Percentiles rank a stretch among this genome's conserved stretches.
Evolutionary conservation across 192 early-diverging fungal genomes (phyloP).

Genomic region (Umbelopsis sp.): DNA sequence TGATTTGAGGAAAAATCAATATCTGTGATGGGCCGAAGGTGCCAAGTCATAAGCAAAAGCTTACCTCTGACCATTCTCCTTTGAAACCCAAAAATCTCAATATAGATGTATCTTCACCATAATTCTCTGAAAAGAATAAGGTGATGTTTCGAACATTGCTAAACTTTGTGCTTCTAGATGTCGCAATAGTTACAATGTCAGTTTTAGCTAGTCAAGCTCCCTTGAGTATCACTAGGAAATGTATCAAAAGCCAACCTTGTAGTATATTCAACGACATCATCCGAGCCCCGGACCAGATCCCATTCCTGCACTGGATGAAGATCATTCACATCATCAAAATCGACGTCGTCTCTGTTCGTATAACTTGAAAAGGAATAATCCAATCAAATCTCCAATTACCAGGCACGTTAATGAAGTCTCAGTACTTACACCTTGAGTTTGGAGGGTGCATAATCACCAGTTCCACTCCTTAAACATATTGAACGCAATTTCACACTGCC

Average conservation of each 20-base stretch:
- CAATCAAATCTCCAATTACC: background rate
- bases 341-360: constrained; percentile 87
- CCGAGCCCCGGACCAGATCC: constrained; percentile 65
- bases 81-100: constrained; percentile 88
- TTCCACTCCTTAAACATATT: constrained; percentile 75
- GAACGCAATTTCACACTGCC: constrained; percentile 89
- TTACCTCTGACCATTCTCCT: constrained; percentile 84
- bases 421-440: constrained; percentile 74
- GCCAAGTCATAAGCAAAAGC: background rate
- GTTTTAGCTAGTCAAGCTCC: too few relatives aligned
- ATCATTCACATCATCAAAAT: constrained; percentile 83
- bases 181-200: constrained; percentile 36
- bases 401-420: background rate
- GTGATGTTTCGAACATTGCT: constrained; percentile 76
- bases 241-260: constrained; percentile 43
- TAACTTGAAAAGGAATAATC: constrained; percentile 53
- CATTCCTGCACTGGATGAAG: constrained; percentile 79
- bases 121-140: constrained; percentile 81
- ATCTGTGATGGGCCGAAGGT: constrained; percentile 12
- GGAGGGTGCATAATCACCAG: constrained; percentile 62
- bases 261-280: constrained; percentile 65
- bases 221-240: background rate
- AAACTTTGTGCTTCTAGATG: constrained; percentile 72
- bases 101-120: constrained; percentile 73
- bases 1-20: background rate